Evolutionary conservation across 2,329 filamentous ascomycete species (phyloP), one percentile per base, ranked within the genome.

Genomic region (Teratosphaeriaceae sp.): DNA sequence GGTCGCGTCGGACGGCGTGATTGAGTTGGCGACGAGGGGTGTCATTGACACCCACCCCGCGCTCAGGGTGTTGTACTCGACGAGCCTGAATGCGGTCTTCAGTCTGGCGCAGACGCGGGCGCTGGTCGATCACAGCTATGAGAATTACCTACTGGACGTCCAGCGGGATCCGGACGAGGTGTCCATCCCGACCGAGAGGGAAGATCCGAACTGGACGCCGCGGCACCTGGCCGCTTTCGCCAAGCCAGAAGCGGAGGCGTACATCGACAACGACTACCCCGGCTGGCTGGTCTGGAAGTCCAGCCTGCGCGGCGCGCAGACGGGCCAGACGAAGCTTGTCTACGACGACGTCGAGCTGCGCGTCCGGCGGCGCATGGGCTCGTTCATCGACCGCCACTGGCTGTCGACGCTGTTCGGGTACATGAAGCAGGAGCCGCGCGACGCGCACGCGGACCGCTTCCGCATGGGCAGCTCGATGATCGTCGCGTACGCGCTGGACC

Each of bases 271-370:
- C 42, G 90, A 97, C 60, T 85, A 94, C 60, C 88, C 90, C 3
- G 92, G 92, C 23, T 98, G 94, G 94, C 75, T 98, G 15, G 88
- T 94, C 0, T 98, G 92, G 92, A 85, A 84, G 40, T 87, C 92
- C 64, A 80, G 76, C 23, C 90, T 97, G 72, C 82, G 80, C 12
- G 92, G 84, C 0, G 88, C 83, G 62, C 79, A 80, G 47, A 80
- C 84, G 2, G 82, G 85, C 40, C 80, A 88, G 21, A 71, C 69
- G 61, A 65, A 81, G 65, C 58, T 95, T 71, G 65, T 78, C 34
- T 98, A 92, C 56, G 92, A 98, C 56, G 81, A 86, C 12, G 70
- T 86, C 0, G 92, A 98, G 64, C 80, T 68, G 54, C 73, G 73
- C 1, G 79, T 85, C 5, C 82, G 90, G 30, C 75, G 77, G 42